phyloP scores from a whole-genome alignment of 108 stramenopile species.

The Nannochloropsis gaditana region DNA sequence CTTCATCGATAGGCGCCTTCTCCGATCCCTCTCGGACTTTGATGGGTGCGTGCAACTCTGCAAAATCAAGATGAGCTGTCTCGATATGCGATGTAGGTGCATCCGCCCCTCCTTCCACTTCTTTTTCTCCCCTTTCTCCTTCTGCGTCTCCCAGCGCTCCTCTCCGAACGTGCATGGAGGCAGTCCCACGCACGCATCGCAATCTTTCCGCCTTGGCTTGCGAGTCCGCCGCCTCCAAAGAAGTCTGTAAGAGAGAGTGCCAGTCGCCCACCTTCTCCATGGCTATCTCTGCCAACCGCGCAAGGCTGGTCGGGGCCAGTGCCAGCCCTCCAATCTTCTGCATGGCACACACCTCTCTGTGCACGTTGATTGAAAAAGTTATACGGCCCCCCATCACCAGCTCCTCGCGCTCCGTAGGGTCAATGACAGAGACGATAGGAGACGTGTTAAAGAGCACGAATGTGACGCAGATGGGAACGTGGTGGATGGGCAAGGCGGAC shows the following conservation, averaged over 20 bases:
- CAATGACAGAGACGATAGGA: conserved; percentile 61
- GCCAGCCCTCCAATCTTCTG: conserved; percentile 40
- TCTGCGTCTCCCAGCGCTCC: conserved; percentile 21
- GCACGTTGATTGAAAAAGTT: conserved; percentile 69
- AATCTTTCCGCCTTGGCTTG: conserved; percentile 29
- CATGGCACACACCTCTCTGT: conserved; percentile 65
- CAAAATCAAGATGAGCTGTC: background rate
- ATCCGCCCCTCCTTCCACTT: background rate
- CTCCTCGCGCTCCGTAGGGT: conserved; percentile 71
- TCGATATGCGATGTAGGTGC: conserved; percentile 13
- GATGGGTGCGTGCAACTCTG: conserved; percentile 10
- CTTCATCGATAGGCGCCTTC: background rate
- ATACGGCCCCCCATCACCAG: conserved; percentile 62
- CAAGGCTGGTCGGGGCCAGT: conserved; percentile 18
- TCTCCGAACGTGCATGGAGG: background rate
- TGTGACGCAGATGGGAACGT: conserved; percentile 76
- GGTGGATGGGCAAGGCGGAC: conserved; percentile 80
- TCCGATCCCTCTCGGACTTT: background rate
- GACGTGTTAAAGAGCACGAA: conserved; percentile 74
- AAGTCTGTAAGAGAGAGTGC: conserved; percentile 26
- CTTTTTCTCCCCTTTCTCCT: conserved; percentile 21
- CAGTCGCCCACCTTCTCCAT: conserved; percentile 34
- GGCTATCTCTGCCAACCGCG: conserved; percentile 26
- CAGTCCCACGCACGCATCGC: background rate
- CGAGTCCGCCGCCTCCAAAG: conserved; percentile 29